These are phyloP conservation scores for Histomonas meleagridis DNA, from an alignment of 208 protist species.

Conservation along the genomic window DNA sequence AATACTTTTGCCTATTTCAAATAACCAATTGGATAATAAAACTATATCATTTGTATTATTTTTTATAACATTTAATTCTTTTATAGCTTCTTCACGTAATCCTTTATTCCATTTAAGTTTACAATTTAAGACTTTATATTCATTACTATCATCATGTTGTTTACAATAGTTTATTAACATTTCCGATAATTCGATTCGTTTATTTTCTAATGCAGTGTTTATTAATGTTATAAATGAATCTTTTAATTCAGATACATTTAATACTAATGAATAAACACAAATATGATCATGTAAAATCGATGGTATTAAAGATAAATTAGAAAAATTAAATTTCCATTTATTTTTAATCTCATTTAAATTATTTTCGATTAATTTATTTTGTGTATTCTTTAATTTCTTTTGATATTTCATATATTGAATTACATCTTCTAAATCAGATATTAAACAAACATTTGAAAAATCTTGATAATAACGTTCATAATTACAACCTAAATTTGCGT, in stretches of 20 bases:
- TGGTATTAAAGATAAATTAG: background rate
- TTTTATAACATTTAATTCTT: background rate
- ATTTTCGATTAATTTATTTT: background rate
- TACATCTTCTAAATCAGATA: background rate
- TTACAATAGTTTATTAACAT: background rate
- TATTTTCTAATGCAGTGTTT: background rate
- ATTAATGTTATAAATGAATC: background rate
- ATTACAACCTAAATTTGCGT: background rate
- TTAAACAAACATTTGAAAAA: background rate
- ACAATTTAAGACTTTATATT: background rate
- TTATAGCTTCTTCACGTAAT: background rate
- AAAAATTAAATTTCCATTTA: background rate
- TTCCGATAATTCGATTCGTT: background rate
- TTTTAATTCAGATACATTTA: background rate
- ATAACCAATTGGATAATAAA: background rate
- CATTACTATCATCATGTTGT: background rate
- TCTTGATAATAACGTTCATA: background rate
- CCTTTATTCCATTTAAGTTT: background rate
- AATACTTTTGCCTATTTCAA: background rate
- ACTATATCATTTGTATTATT: background rate
- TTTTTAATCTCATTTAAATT: background rate
- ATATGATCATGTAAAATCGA: background rate
- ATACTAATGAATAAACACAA: background rate
- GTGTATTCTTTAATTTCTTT: background rate
- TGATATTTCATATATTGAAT: background rate